A percentile compares a stretch with the other conserved stretches of the same genome.
These are phyloP conservation scores for Sistotremastrum niveocremeum DNA, from an alignment of 768 basidiomycete genomes.

Conservation along the genomic window DNA sequence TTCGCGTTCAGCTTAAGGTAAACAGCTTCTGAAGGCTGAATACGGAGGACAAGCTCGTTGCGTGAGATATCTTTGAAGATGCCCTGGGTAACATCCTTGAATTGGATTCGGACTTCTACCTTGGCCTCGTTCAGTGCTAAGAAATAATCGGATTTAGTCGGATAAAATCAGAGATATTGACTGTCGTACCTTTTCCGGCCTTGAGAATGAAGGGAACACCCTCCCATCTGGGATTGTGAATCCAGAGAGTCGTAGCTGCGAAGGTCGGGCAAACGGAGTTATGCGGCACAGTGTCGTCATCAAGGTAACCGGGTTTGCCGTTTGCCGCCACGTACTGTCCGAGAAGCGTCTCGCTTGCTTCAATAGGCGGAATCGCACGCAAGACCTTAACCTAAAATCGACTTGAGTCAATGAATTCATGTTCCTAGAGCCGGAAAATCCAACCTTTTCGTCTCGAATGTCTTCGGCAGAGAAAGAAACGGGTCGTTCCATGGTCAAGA, in stretches of 20 bases:
- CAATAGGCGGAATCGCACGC: constrained; percentile 76
- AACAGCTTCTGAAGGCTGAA: constrained; percentile 91
- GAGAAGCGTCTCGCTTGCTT: constrained; percentile 65
- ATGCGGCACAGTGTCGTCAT: constrained; percentile 90
- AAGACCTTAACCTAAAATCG: constrained; percentile 80
- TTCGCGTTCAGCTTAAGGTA: constrained; percentile 97
- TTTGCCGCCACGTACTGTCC: constrained; percentile 86
- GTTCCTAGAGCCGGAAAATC: constrained; percentile 5
- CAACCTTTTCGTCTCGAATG: constrained; percentile 95
- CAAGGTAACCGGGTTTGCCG: constrained; percentile 97
- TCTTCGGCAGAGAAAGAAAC: constrained; percentile 96
- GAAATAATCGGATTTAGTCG: not conserved
- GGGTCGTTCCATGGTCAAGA: constrained; percentile 95
- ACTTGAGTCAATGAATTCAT: not conserved
- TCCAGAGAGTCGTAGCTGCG: constrained; percentile 80
- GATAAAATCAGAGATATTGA: constrained; percentile 4
- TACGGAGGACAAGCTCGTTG: constrained; percentile 95
- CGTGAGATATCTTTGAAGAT: constrained; percentile 95
- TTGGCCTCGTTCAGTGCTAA: constrained; percentile 95
- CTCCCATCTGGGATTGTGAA: constrained; percentile 95
- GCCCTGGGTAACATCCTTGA: constrained; percentile 92
- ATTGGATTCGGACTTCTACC: constrained; percentile 95
- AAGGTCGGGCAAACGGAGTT: constrained; percentile 90
- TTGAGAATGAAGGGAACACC: constrained; percentile 98
- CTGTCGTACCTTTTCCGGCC: constrained; percentile 79